Conservation (phyloP, 2,329 filamentous ascomycete genomes). For the Saccharata proteae region DNA sequence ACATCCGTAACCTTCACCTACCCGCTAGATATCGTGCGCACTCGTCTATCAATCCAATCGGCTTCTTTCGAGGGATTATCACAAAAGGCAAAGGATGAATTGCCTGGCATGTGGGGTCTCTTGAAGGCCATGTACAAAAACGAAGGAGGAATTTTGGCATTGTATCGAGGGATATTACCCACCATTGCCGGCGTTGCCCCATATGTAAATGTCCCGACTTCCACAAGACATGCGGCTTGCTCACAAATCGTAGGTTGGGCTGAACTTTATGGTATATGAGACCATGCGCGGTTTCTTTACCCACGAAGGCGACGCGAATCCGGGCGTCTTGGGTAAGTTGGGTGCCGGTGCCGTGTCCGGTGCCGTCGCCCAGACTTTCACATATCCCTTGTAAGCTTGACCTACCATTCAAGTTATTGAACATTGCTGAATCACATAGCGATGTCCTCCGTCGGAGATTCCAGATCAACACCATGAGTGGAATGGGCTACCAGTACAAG, state of each 20-base stretch:
- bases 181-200: conserved; percentile 92
- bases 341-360: conserved; percentile 88
- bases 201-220: conserved; percentile 47
- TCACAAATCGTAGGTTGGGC: conserved; percentile 54
- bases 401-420: background rate
- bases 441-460: conserved; percentile 89
- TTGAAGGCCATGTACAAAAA: conserved; percentile 75
- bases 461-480: conserved; percentile 98
- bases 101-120: conserved; percentile 88
- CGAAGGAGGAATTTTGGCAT: conserved; percentile 70
- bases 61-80: conserved; percentile 79
- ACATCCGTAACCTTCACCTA: conserved; percentile 94
- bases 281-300: conserved; percentile 74
- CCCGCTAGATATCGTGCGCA: conserved; percentile 93
- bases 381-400: conserved; percentile 83
- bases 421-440: conserved; percentile 32
- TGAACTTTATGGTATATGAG: conserved; percentile 99
- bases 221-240: conserved; percentile 11
- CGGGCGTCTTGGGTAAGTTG: conserved; percentile 67
- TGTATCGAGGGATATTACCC: conserved; percentile 91
- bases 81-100: conserved; percentile 31
- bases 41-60: conserved; percentile 87
- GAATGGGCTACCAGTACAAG: conserved; percentile 94
- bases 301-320: conserved; percentile 75
- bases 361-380: conserved; percentile 91